A percentile compares a stretch with the other conserved stretches of the same genome.
Evolutionary conservation across 2,329 filamentous ascomycete genomes (phyloP).

Genomic region (Neofusicoccum kwambonambiense): DNA sequence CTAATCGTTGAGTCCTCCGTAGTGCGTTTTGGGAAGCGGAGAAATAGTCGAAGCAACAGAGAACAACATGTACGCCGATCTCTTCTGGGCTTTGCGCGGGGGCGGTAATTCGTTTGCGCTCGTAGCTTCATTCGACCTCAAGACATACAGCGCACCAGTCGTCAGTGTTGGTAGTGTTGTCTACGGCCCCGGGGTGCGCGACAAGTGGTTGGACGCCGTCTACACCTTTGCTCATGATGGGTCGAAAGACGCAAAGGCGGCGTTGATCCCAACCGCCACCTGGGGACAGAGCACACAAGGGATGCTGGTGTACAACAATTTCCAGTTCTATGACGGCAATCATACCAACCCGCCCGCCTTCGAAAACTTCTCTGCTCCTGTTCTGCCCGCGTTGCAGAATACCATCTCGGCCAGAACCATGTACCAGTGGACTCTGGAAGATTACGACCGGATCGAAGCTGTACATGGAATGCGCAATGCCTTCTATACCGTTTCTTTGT

Average conservation of each 20-base stretch:
- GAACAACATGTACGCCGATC: slow-evolving; percentile 9
- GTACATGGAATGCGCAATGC: slow-evolving; percentile 21
- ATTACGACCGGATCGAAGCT: slow-evolving; percentile 20
- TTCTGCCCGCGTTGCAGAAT: slow-evolving; percentile 22
- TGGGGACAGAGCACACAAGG: neutral
- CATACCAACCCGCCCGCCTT: slow-evolving; percentile 20
- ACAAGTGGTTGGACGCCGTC: slow-evolving; percentile 24
- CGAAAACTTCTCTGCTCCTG: slow-evolving; percentile 27
- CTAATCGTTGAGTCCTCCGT: neutral
- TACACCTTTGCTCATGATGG: slow-evolving; percentile 25
- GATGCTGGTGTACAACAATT: slow-evolving; percentile 23
- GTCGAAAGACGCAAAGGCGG: slow-evolving; percentile 24
- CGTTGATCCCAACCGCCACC: slow-evolving; percentile 22
- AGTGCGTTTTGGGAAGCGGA: neutral
- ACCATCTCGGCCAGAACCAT: slow-evolving; percentile 22
- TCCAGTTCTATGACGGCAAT: slow-evolving; percentile 25
- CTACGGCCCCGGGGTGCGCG: slow-evolving; percentile 18
- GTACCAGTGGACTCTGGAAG: slow-evolving; percentile 18
- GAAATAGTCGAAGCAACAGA: neutral
- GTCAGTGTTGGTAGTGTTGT: slow-evolving; percentile 22
- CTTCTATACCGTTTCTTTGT: slow-evolving; percentile 22
- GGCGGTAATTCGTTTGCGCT: slow-evolving; percentile 47
- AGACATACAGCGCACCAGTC: slow-evolving; percentile 11
- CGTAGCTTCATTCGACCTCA: slow-evolving; percentile 31
- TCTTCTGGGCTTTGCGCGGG: slow-evolving; percentile 43